These are phyloP conservation scores for Schwanniomyces sp. DNA, from an alignment of 805 yeast species.

Conservation along the genomic window DNA sequence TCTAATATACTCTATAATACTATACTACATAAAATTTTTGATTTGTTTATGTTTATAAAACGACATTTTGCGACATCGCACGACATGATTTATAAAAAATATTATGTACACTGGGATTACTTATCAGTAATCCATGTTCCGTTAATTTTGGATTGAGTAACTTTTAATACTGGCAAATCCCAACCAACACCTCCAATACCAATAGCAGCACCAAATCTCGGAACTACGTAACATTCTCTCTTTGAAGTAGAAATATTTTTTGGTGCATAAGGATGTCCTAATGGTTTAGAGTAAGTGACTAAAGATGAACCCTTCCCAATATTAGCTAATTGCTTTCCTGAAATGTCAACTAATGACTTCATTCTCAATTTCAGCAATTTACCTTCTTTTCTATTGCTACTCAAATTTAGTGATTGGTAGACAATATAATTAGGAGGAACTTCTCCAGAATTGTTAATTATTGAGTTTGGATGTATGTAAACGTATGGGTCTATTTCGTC, in stretches of 20 bases:
- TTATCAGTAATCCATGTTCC: conserved; percentile 64
- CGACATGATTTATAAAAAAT: conserved; percentile 4
- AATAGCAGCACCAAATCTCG: conserved; percentile 80
- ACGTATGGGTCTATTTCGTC: conserved; percentile 53
- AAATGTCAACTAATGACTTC: conserved; percentile 73
- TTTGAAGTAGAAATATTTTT: conserved; percentile 62
- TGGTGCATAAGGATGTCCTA: conserved; percentile 89
- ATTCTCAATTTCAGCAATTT: conserved; percentile 54
- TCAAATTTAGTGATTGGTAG: conserved; percentile 63
- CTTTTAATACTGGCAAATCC: conserved; percentile 81
- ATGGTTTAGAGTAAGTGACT: conserved; percentile 83
- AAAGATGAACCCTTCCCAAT: conserved; percentile 72
- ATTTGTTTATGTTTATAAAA: neutral
- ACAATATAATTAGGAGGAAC: conserved; percentile 80
- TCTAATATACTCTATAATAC: neutral
- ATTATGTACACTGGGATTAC: neutral
- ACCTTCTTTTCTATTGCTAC: conserved; percentile 46
- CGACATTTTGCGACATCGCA: conserved; percentile 5
- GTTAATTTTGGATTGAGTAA: conserved; percentile 61
- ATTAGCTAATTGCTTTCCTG: conserved; percentile 73
- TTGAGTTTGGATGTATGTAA: conserved; percentile 78
- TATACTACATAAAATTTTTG: neutral
- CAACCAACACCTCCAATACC: conserved; percentile 89
- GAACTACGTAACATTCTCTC: conserved; percentile 87
- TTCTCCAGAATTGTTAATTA: conserved; percentile 59